Base-by-base conservation (phyloP, 1,284 basidiomycete genomes). In the Leucoagaricus sp. region DNA sequence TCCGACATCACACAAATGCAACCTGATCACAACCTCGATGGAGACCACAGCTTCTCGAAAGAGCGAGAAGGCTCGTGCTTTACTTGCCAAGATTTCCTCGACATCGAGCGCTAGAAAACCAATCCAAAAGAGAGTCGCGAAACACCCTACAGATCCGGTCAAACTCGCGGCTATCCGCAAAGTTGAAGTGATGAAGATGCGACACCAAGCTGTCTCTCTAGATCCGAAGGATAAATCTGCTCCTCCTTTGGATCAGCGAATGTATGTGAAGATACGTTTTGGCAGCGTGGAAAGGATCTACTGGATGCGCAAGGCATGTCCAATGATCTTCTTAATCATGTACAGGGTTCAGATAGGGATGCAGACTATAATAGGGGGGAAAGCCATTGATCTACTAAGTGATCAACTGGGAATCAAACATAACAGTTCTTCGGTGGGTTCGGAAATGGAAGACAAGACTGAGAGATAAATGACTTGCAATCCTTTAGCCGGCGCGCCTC, bases 101-200 rank as follows among this genome's bases (percentile, higher is more conserved):
- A 58, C 65, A 13, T 49, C 61, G 3, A 25, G 65, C 49, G 15
- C 63, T 53, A 51, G 65, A 63, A 50, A 66, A 19, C 58, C 67
- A 36, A 41, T 63, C n/a, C n/a, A n/a, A n/a, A 62, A 65, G 15
- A 56, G 29, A 31, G 25, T 17, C 34, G 64, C 58, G 28, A 63
- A 55, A 58, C 61, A 71, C 34, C 75, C 80, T 10, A 75, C 74
- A 2, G 79, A 86, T 61, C 78, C 84, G 6, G 77, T 73, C 60
- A 86, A 85, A 63, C 66, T 79, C 13, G 81, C 78, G 0, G 81
- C 84, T 61, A 68, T 78, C 50, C 75, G 77, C 52, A 83, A 83
- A 63, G 69, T 91, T 10, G 80, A 85, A 63, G 64, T 85, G 7
- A 89, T 92, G 80, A 89, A 84, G 65, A 81, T 91, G 79, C 82